These are phyloP conservation scores for Xylariomycetidae sp. DNA, from an alignment of 2,329 filamentous ascomycete species.

Conservation along the genomic window DNA sequence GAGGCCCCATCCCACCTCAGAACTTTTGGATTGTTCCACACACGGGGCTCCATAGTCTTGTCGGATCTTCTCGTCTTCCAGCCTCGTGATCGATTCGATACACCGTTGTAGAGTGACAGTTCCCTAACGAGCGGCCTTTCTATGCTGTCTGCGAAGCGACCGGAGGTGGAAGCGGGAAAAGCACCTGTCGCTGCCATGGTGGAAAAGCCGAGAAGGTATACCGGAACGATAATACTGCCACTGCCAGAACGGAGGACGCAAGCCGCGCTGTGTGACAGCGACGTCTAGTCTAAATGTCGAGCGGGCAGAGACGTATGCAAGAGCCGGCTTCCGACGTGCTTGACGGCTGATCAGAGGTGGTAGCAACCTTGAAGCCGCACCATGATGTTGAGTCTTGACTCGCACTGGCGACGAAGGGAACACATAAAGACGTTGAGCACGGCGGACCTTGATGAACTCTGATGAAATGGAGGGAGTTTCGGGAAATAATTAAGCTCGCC, in stretches of 20 bases:
- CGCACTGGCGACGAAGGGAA: not conserved
- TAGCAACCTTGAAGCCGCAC: conserved; percentile 1
- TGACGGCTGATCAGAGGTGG: conserved; percentile 2
- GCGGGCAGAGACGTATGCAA: conserved; percentile 1
- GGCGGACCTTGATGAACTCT: conserved; percentile 5
- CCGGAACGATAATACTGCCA: too few species aligned
- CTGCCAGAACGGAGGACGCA: too few species aligned
- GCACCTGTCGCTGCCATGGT: conserved; percentile 3
- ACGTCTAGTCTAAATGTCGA: too few species aligned
- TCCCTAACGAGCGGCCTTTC: conserved; percentile 11
- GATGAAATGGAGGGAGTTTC: conserved; percentile 1
- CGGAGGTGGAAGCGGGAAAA: not conserved
- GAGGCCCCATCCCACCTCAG: conserved; percentile 48
- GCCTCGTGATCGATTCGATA: conserved; percentile 28
- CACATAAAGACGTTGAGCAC: conserved; percentile 3
- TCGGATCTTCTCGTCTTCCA: conserved; percentile 32
- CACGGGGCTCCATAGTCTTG: conserved; percentile 25
- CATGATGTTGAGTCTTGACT: conserved; percentile 3
- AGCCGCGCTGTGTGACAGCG: too few species aligned
- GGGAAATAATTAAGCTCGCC: conserved; percentile 7
- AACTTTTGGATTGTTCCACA: conserved; percentile 26
- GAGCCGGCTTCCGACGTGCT: conserved; percentile 3
- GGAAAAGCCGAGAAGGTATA: conserved; percentile 3
- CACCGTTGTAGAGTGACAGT: conserved; percentile 27
- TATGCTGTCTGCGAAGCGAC: conserved; percentile 4